These are phyloP conservation scores for Botryotinia calthae DNA, from an alignment of 2,329 filamentous ascomycete species.

Conservation along the genomic window DNA sequence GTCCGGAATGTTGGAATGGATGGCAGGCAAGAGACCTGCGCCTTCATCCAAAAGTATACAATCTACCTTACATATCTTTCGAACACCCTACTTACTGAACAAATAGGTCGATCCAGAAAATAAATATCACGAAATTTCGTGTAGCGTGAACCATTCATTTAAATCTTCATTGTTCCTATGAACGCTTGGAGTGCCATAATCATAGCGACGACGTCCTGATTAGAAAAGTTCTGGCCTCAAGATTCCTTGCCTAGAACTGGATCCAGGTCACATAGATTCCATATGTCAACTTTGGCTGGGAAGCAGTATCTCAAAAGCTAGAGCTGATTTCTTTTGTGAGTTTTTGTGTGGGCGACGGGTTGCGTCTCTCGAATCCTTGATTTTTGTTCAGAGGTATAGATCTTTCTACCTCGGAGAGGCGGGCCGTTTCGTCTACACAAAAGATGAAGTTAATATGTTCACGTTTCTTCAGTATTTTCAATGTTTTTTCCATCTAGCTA, in stretches of 20 bases:
- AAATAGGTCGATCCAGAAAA: conserved; percentile 35
- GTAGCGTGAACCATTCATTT: conserved; percentile 30
- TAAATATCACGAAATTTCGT: conserved; percentile 28
- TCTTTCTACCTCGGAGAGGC: conserved; percentile 42
- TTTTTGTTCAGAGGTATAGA: conserved; percentile 42
- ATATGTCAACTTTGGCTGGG: conserved; percentile 14
- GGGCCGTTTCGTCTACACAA: conserved; percentile 34
- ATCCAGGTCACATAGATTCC: conserved; percentile 41
- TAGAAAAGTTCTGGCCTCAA: conserved; percentile 13
- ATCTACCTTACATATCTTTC: background rate
- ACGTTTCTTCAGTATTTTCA: background rate
- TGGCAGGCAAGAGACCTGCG: conserved; percentile 33
- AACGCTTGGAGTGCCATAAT: conserved; percentile 10
- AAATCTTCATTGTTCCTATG: background rate
- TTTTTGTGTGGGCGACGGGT: conserved; percentile 24
- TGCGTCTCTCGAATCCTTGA: conserved; percentile 23
- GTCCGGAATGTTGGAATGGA: conserved; percentile 32
- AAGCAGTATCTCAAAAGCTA: background rate
- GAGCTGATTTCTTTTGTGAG: conserved; percentile 8
- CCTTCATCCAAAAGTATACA: conserved; percentile 35
- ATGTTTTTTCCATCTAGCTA: background rate
- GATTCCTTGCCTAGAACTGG: conserved; percentile 39
- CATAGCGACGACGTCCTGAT: conserved; percentile 16
- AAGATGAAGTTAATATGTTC: background rate
- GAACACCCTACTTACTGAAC: conserved; percentile 14